Base-by-base conservation (phyloP, 73 alveolate species). In the Paramecium pentaurelia region DNA sequence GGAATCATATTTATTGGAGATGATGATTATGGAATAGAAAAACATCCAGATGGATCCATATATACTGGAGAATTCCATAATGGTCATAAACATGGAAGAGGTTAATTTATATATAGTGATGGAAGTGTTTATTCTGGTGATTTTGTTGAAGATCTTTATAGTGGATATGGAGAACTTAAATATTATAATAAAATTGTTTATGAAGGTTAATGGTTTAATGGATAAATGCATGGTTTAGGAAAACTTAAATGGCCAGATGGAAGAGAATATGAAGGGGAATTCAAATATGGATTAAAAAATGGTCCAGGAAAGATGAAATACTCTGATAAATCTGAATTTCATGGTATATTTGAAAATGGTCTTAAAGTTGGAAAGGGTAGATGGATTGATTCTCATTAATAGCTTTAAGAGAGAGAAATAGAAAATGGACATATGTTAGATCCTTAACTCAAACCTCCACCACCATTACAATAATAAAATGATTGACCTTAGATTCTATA, bases 181-280 rank as follows among this genome's bases (percentile, higher is more conserved):
- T 71, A 58, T 28, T 14, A 22, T 27, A 89, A 89, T 40, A 45
- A 71, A 38, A 22, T 44, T 45, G 84, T 58, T 8, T 92, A 92
- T 92, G 89, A 92, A 36, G 95, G 95, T 36, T 40, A 84, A 11
- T 84, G 86, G 86, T 71, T 75, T 11, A 16, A 30, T 37, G 93
- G 80, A 2, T 20, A 88, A 30, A 93, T 93, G 86, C 86, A 71
- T 85, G 96, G 93, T 12, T 36, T 37, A 36, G 99, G 99, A 8
- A 77, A 86, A 5, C 91, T 91, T 84, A 87, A 77, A 77, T 97
- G 97, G 95, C 91, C 95, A 27, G 98, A 95, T 89, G 98, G 98
- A 16, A 94, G 97, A 71, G 60, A 68, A 22, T 97, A 97, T 92
- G 95, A 86, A 77, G 99, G 99, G n/a, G 93, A 95, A 44, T 97